These are phyloP conservation scores for Salvia hispanica DNA, from an alignment of 257 asterid genomes.

Conservation along the genomic window DNA sequence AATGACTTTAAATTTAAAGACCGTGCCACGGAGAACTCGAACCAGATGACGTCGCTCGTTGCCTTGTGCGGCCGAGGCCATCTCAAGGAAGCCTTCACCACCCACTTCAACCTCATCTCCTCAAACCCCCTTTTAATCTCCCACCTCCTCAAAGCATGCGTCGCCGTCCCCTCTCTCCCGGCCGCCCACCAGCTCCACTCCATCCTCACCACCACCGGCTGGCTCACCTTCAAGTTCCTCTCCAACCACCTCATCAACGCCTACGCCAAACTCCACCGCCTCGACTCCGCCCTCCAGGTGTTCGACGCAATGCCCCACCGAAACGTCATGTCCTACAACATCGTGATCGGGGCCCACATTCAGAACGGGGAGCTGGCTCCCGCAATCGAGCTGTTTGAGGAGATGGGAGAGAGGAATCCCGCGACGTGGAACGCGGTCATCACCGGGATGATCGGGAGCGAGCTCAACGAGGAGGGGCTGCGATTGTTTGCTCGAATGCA, in stretches of 20 bases:
- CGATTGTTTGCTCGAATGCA: conserved; percentile 60
- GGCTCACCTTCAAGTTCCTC: conserved; percentile 55
- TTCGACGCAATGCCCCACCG: conserved; percentile 62
- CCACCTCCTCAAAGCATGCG: conserved; percentile 65
- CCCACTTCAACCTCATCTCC: conserved; percentile 46
- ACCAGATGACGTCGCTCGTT: conserved; percentile 35
- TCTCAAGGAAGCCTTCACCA: conserved; percentile 54
- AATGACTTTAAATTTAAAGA: no score
- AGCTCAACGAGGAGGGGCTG: conserved; percentile 63
- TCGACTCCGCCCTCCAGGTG: conserved; percentile 47
- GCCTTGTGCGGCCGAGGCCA: conserved; percentile 54
- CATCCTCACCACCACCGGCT: conserved; percentile 54
- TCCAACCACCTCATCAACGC: conserved; percentile 66
- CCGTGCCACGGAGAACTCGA: no score
- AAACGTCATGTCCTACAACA: conserved; percentile 78
- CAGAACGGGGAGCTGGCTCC: conserved; percentile 56
- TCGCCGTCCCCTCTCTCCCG: conserved; percentile 48
- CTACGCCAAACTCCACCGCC: conserved; percentile 55
- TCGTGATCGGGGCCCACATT: conserved; percentile 70
- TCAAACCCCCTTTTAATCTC: conserved; percentile 61
- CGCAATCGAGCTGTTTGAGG: conserved; percentile 58
- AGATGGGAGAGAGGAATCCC: conserved; percentile 68
- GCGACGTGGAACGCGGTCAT: conserved; percentile 92
- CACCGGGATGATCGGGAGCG: conserved; percentile 62
- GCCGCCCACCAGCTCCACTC: conserved; percentile 69